Evolutionary conservation across 371 early-diverging fungal species (phyloP).

Genomic region (Haplosporangium sp.): DNA sequence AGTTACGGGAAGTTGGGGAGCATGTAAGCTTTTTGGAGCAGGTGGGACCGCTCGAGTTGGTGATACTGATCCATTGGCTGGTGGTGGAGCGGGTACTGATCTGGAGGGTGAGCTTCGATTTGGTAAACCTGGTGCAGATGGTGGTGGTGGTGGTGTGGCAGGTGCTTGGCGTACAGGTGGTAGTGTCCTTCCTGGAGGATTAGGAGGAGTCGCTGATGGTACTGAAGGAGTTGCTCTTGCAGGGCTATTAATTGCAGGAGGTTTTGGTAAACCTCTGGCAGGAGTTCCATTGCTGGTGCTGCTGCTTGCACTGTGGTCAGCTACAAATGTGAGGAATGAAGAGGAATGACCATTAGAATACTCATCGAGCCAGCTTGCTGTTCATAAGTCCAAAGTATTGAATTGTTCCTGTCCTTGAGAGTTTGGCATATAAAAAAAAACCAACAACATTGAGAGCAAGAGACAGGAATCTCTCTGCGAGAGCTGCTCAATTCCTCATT

Average conservation of each 20-base stretch:
- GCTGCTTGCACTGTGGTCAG: slow-evolving; percentile 25
- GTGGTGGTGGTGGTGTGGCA: slow-evolving; percentile 55
- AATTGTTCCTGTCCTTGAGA: neutral
- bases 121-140: slow-evolving; percentile 44
- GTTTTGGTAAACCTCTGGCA: slow-evolving; percentile 42
- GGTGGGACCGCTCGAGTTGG: slow-evolving; percentile 39
- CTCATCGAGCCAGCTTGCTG: neutral
- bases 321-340: slow-evolving; percentile 10
- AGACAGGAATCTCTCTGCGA: neutral
- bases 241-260: slow-evolving; percentile 40
- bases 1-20: slow-evolving; percentile 38
- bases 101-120: slow-evolving; percentile 44
- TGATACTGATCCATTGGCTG: slow-evolving; percentile 33
- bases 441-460: neutral
- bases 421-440: neutral
- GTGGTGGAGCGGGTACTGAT: slow-evolving; percentile 50
- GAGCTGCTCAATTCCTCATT: slow-evolving; percentile 6
- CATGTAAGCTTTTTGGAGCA: slow-evolving; percentile 33
- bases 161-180: slow-evolving; percentile 54
- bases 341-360: neutral
- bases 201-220: slow-evolving; percentile 44
- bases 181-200: slow-evolving; percentile 43
- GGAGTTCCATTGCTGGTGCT: slow-evolving; percentile 48
- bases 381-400: neutral
- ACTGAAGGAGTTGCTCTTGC: slow-evolving; percentile 43